Percentiles rank a stretch among this genome's conserved stretches.
Evolutionary conservation across 2,329 filamentous ascomycete species (phyloP).

Genomic region (Bipolaris cookei): DNA sequence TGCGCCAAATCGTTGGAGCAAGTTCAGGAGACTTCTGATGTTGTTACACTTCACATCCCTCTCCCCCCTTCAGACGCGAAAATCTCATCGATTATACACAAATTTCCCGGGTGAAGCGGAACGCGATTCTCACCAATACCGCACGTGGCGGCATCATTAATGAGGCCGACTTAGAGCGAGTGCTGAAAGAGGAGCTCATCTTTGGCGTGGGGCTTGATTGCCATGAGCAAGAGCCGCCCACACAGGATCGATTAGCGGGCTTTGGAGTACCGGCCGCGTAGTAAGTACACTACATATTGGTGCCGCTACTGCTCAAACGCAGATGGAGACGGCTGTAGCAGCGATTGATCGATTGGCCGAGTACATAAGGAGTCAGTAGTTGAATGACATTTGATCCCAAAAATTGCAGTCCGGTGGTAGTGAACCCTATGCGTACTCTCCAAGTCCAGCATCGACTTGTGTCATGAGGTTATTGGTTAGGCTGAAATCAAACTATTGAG

Average conservation of each 20-base stretch:
- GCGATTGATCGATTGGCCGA: constrained; percentile 41
- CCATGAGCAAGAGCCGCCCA: constrained; percentile 56
- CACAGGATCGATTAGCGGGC: constrained; percentile 47
- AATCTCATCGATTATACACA: constrained; percentile 44
- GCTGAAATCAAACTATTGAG: constrained; percentile 10
- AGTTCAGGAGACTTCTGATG: constrained; percentile 21
- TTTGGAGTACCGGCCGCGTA: constrained; percentile 54
- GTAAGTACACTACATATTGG: constrained; percentile 60
- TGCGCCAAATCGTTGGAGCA: constrained; percentile 28
- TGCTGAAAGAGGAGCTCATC: constrained; percentile 51
- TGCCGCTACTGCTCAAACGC: constrained; percentile 52
- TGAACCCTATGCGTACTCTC: constrained; percentile 44
- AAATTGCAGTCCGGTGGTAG: constrained; percentile 15
- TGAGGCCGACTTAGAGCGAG: constrained; percentile 54
- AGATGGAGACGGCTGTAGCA: constrained; percentile 45
- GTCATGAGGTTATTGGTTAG: constrained; percentile 24
- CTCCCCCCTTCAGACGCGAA: constrained; percentile 30
- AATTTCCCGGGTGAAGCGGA: constrained; percentile 50
- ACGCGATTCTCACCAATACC: constrained; percentile 55
- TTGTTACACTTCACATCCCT: constrained; percentile 33
- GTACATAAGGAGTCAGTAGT: constrained; percentile 12
- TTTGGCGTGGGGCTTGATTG: constrained; percentile 58
- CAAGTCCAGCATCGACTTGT: constrained; percentile 41
- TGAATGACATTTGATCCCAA: not conserved
- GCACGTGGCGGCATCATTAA: constrained; percentile 58